phyloP scores from a whole-genome alignment of 139 green algal genomes.

The Chlamydomonas urium region DNA sequence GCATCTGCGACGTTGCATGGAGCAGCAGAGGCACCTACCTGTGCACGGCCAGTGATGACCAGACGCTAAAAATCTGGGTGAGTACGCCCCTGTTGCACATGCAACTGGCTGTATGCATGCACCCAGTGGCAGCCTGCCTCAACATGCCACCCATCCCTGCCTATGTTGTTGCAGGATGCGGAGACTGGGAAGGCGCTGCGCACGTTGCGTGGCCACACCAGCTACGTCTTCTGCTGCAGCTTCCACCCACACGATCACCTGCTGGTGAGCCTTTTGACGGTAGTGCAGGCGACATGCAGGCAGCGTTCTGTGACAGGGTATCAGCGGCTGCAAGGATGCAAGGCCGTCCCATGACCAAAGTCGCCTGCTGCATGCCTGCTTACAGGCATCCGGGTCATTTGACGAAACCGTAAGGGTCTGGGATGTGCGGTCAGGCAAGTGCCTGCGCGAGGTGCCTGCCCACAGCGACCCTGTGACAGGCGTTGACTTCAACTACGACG shows the following conservation, averaged over 20 bases:
- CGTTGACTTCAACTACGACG: slow-evolving; percentile 74
- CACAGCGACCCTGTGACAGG: slow-evolving; percentile 87
- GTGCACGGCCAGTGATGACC: slow-evolving; percentile 60
- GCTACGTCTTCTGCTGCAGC: slow-evolving; percentile 80
- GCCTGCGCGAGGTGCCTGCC: slow-evolving; percentile 72
- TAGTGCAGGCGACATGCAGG: background rate
- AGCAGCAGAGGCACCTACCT: slow-evolving; percentile 55
- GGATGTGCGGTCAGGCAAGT: slow-evolving; percentile 64
- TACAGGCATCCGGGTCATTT: slow-evolving; percentile 78
- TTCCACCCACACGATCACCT: slow-evolving; percentile 75
- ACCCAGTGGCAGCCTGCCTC: too few relatives aligned
- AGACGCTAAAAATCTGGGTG: slow-evolving; percentile 53
- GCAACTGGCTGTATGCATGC: too few relatives aligned
- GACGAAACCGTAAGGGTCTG: slow-evolving; percentile 90
- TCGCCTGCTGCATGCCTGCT: background rate
- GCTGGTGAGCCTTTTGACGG: slow-evolving; percentile 49
- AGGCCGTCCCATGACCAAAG: too few relatives aligned
- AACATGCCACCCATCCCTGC: too few relatives aligned
- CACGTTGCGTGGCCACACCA: slow-evolving; percentile 73
- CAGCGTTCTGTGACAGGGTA: background rate
- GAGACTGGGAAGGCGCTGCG: slow-evolving; percentile 48
- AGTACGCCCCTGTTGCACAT: too few relatives aligned
- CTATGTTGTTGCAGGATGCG: slow-evolving; percentile 76
- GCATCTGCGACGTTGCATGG: slow-evolving; percentile 83
- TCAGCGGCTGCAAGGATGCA: too few relatives aligned